Conservation (phyloP, 2,329 filamentous ascomycete species). For the Paecilomyces sp. region DNA sequence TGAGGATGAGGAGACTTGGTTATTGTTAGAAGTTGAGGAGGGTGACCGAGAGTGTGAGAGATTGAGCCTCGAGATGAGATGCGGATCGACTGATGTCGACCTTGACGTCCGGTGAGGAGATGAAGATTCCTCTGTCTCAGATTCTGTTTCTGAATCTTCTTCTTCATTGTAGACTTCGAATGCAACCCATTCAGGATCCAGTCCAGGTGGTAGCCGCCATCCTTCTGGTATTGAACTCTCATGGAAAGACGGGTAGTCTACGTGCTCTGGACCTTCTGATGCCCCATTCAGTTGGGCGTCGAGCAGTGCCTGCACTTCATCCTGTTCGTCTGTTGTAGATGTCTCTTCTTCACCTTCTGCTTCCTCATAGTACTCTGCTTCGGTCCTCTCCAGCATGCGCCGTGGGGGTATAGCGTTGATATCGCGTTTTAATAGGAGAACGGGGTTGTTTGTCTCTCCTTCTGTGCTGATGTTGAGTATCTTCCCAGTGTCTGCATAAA, state of each 20-base stretch:
- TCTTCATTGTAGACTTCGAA: conserved; percentile 73
- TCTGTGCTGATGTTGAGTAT: conserved; percentile 75
- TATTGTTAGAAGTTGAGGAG: conserved; percentile 4
- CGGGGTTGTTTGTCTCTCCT: conserved; percentile 62
- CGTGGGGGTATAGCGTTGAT: conserved; percentile 55
- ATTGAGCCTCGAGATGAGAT: conserved; percentile 43
- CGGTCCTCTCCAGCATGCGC: conserved; percentile 48
- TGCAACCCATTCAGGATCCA: conserved; percentile 87
- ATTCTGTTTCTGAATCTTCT: conserved; percentile 50
- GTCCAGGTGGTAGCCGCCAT: conserved; percentile 62
- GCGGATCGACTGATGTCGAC: conserved; percentile 31
- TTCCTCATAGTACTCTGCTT: conserved; percentile 25
- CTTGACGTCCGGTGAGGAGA: conserved; percentile 10
- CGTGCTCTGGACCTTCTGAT: neutral
- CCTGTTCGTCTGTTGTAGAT: conserved; percentile 25
- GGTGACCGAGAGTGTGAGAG: conserved; percentile 13
- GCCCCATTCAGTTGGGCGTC: conserved; percentile 29
- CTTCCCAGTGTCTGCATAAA: conserved; percentile 85
- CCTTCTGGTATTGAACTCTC: conserved; percentile 29
- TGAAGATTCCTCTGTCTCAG: conserved; percentile 32
- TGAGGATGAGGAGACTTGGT: conserved; percentile 14
- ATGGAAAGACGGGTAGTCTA: conserved; percentile 16
- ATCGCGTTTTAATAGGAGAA: conserved; percentile 69
- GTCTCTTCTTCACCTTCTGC: conserved; percentile 18
- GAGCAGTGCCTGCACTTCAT: conserved; percentile 34